phyloP scores from a whole-genome alignment of 257 asterid species.

The Fraxinus quadrangulata region DNA sequence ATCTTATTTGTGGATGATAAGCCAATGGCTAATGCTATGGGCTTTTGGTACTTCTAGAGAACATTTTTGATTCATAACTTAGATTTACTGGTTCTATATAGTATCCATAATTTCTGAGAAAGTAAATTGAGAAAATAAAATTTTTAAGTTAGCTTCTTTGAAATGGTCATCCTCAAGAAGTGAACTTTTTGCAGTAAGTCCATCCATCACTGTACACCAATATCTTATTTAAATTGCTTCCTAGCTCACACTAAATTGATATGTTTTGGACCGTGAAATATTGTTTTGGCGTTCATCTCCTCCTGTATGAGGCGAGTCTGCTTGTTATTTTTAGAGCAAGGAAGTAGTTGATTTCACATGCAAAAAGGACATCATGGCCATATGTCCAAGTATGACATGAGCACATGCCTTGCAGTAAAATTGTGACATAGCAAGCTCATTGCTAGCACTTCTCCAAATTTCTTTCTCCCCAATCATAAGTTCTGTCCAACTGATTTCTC shows the following conservation, averaged over 20 bases:
- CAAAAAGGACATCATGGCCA: no score
- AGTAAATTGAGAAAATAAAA: background rate
- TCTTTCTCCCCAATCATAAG: no score
- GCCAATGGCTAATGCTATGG: background rate
- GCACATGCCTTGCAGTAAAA: no score
- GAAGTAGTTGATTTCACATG: background rate
- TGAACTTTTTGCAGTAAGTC: background rate
- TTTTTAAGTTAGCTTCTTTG: background rate
- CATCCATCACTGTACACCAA: background rate
- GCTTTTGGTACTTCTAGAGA: background rate
- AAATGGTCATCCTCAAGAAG: background rate
- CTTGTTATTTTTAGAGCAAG: background rate
- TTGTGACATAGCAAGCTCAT: no score
- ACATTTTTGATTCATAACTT: background rate
- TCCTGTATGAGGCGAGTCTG: background rate
- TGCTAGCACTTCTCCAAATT: no score
- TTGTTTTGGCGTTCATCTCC: background rate
- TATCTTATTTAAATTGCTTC: background rate
- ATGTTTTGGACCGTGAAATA: background rate
- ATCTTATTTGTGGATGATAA: background rate
- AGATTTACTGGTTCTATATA: background rate
- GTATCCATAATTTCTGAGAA: background rate
- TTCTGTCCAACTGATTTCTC: no score
- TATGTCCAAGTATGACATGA: no score
- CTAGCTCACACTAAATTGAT: background rate